Percentiles rank a stretch among this genome's conserved stretches.
Evolutionary conservation across 139 green algal species (phyloP).

Genomic region (Monoraphidium neglectum): DNA sequence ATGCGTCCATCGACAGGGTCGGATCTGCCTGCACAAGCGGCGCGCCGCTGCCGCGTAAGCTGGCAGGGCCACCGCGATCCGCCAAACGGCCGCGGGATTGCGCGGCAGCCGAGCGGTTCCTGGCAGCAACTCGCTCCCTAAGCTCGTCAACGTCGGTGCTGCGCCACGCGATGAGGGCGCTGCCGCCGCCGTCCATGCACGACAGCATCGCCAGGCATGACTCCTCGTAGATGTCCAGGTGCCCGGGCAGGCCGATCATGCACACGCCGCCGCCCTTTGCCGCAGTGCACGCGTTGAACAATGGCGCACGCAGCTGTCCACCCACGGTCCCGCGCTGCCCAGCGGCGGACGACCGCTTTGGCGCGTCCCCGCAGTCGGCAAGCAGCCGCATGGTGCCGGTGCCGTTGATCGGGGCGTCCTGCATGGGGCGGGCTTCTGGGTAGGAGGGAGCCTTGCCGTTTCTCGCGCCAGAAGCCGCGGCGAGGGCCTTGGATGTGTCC

Average conservation of each 20-base stretch:
- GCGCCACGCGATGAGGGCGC: slow-evolving; percentile 3
- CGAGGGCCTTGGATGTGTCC: not conserved
- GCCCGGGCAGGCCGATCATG: not conserved
- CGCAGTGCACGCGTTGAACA: too few relatives aligned
- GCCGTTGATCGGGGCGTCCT: not conserved
- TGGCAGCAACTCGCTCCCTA: too few relatives aligned
- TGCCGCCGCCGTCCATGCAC: slow-evolving; percentile 17
- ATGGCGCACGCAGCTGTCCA: not conserved
- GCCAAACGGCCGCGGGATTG: not conserved
- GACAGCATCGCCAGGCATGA: slow-evolving; percentile 15
- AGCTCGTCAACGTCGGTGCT: not conserved
- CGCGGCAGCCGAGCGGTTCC: not conserved
- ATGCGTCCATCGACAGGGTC: too few relatives aligned
- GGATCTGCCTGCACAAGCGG: too few relatives aligned
- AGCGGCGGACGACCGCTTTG: not conserved
- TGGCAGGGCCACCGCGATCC: not conserved
- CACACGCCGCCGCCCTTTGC: not conserved
- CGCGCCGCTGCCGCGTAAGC: not conserved
- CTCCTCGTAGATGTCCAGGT: slow-evolving; percentile 16
- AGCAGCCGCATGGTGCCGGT: slow-evolving; percentile 4
- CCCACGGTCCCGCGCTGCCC: not conserved
- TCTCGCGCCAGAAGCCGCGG: not conserved
- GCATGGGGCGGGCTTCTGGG: slow-evolving; percentile 14
- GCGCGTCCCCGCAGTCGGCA: not conserved
- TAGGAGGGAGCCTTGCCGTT: not conserved